phyloP scores from a whole-genome alignment of 1,284 basidiomycete species.

The Vanrija humicola region DNA sequence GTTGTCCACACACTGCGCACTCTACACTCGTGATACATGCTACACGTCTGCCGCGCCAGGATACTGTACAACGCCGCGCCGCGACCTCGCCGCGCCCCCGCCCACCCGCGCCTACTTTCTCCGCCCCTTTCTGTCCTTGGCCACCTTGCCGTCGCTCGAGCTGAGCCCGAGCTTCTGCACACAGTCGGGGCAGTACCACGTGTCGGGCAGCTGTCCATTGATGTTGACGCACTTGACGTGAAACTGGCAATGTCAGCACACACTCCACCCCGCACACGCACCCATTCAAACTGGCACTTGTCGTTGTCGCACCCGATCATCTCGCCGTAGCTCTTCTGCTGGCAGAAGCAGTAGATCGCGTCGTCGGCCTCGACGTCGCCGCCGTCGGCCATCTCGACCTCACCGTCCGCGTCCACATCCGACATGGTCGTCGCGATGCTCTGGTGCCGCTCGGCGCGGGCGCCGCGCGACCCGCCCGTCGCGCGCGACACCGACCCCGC shows the following conservation, averaged over 20 bases:
- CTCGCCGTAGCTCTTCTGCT: constrained; percentile 80
- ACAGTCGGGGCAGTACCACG: constrained; percentile 72
- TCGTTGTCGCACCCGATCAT: constrained; percentile 92
- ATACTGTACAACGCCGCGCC: neutral
- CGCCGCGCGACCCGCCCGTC: constrained; percentile 1
- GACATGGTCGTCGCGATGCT: constrained; percentile 15
- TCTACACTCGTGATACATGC: neutral
- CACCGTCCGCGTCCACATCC: constrained; percentile 24
- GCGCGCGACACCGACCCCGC: neutral
- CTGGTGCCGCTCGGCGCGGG: constrained; percentile 15
- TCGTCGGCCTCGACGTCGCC: constrained; percentile 40
- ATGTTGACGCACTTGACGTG: constrained; percentile 77
- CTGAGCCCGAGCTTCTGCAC: constrained; percentile 30
- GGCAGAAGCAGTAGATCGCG: constrained; percentile 84
- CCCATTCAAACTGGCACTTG: constrained; percentile 85
- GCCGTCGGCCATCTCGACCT: constrained; percentile 23
- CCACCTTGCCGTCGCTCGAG: constrained; percentile 30
- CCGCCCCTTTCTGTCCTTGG: constrained; percentile 31
- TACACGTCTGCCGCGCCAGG: neutral
- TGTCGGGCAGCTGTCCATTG: constrained; percentile 62
- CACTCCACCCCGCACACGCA: constrained; percentile 48
- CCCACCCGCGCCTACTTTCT: constrained; percentile 18
- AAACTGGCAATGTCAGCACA: constrained; percentile 58
- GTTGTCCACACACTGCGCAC: too few species aligned
- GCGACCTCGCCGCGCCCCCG: too few species aligned